Conservation (phyloP, 306 rosid species). For the Acmispon strigosus region DNA sequence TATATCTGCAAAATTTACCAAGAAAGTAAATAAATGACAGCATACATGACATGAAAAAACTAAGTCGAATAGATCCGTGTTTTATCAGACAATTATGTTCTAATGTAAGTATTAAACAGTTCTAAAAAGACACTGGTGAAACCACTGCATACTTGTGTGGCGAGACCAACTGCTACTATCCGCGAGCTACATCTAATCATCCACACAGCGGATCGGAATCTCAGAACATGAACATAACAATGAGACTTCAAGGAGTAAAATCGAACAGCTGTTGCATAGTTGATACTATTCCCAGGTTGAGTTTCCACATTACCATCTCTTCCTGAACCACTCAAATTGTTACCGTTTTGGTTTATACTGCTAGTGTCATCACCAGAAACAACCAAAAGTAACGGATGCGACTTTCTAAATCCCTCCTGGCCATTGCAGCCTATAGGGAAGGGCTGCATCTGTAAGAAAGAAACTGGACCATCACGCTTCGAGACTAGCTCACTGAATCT, state of each 20-base stretch:
- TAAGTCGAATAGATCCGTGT: background rate
- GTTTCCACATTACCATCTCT: constrained; percentile 39
- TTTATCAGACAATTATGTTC: constrained; percentile 10
- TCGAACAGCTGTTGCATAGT: constrained; percentile 68
- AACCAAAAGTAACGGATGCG: constrained; percentile 69
- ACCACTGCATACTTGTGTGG: constrained; percentile 63
- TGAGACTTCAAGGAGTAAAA: constrained; percentile 81
- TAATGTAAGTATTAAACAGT: background rate
- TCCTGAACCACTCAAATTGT: constrained; percentile 35
- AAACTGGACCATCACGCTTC: constrained; percentile 71
- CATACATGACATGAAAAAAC: background rate
- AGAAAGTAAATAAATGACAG: constrained; percentile 10
- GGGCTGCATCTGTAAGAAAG: constrained; percentile 88
- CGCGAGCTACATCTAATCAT: constrained; percentile 88
- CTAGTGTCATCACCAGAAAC: constrained; percentile 62
- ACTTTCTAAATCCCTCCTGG: constrained; percentile 45
- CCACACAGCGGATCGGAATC: constrained; percentile 71
- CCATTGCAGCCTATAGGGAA: constrained; percentile 48
- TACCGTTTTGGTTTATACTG: constrained; percentile 26
- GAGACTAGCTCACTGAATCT: constrained; percentile 72
- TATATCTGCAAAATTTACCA: constrained; percentile 60
- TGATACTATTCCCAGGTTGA: constrained; percentile 38
- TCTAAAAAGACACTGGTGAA: background rate
- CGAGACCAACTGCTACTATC: constrained; percentile 85
- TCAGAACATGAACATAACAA: constrained; percentile 71